A percentile compares a stretch with the other conserved stretches of the same genome.
Conservation (phyloP, 495 filamentous ascomycete genomes). For the Aspergillus mulundensis region DNA sequence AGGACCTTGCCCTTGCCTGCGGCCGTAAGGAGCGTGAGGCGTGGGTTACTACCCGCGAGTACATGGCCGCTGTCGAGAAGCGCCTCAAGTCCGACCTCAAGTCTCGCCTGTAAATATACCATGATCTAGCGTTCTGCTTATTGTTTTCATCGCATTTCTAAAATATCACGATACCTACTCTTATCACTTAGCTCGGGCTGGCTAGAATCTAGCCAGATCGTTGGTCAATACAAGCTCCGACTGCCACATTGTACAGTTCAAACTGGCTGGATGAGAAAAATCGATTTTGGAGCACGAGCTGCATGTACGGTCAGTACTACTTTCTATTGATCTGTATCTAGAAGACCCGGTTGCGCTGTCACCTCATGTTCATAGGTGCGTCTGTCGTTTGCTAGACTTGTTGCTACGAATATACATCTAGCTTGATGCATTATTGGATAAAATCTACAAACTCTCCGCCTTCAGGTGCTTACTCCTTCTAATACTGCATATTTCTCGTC, state of each 20-base stretch:
- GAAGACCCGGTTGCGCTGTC: neutral
- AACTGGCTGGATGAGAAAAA: conserved; percentile 3
- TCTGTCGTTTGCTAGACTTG: neutral
- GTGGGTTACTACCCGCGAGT: conserved; percentile 87
- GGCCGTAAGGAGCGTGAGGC: conserved; percentile 76
- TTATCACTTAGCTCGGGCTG: conserved; percentile 1
- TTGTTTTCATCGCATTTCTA: conserved; percentile 11
- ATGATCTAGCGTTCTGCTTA: conserved; percentile 11
- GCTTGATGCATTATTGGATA: conserved; percentile 1
- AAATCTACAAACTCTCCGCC: neutral
- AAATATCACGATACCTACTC: conserved; percentile 14
- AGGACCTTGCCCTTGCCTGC: conserved; percentile 89
- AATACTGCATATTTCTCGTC: no score
- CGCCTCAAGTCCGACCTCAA: conserved; percentile 66
- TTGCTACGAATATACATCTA: neutral
- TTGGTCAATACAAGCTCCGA: neutral
- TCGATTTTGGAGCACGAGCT: neutral
- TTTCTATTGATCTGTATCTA: neutral
- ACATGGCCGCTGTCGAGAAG: conserved; percentile 84
- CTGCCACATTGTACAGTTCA: conserved; percentile 18
- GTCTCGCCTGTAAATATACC: conserved; percentile 33
- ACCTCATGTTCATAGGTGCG: neutral
- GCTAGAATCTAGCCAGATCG: neutral
- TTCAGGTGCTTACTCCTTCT: neutral
- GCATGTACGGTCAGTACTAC: neutral